Base-by-base conservation (phyloP, 257 asterid genomes). In the Lycium barbarum region DNA sequence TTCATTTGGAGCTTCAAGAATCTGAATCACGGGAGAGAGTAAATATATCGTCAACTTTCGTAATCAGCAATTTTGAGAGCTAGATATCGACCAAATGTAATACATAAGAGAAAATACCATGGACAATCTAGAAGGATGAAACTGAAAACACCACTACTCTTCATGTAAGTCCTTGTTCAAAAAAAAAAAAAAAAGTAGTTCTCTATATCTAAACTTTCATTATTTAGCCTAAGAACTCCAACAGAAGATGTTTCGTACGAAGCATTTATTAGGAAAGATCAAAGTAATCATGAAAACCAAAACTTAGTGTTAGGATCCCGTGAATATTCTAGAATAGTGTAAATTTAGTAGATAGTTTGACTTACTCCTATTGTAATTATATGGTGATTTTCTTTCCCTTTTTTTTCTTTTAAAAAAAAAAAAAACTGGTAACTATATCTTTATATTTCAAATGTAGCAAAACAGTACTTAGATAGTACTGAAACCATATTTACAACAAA, bases 1-100 rank as follows among this genome's bases (percentile, higher is more conserved):
- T 82, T 93, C 98, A 82, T 90, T 97, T 83, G 99, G 99, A 33
- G 96, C 91, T 90, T 94, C 95, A 80, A 95, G 98, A 91, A 97
- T 97, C 99, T 97, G 90, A 87, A 86, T 81, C 87, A 88, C 73
- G 83, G 86, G 83, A 85, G 88, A 71, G 73, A 84, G 83, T 78
- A 87, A 73, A 86, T 22, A 82, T 13, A 59, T 9, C 53, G 53
- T 76, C 78, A 73, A 87, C 82, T 82, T 66, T 74, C 82, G 66
- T 43, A 79, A 82, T 80, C 86, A 84, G 51, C 54, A 79, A 83
- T 80, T 51, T 68, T 2, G 47, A 79, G 3, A 85, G 35, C 47
- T 51, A 66, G 51, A 67, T 43, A 85, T 66, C 22, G 55, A 82
- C 55, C 43, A 55, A 74, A 38, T 78, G n/a, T 65, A 53, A 70